Evolutionary conservation across 2,329 filamentous ascomycete species (phyloP).

Genomic region (Lachnellula suecica): DNA sequence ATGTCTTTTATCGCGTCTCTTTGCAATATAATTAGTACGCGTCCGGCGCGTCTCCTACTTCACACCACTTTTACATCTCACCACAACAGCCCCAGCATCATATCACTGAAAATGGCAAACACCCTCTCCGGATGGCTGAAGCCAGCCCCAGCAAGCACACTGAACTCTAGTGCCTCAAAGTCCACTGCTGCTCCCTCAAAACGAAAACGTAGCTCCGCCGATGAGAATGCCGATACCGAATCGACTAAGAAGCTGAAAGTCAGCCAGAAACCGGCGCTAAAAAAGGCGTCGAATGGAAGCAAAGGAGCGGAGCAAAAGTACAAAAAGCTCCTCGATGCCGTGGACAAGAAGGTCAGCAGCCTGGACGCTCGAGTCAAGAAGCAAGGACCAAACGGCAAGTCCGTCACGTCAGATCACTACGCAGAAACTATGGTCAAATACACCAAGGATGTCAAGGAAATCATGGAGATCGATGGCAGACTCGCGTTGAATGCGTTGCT

Average conservation of each 20-base stretch:
- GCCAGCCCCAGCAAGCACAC: background rate
- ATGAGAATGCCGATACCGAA: background rate
- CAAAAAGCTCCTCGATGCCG: background rate
- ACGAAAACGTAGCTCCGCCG: background rate
- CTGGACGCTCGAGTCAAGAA: slow-evolving; percentile 1
- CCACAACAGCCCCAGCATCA: background rate
- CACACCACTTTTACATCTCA: background rate
- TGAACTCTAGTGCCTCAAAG: background rate
- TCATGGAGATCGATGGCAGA: slow-evolving; percentile 2
- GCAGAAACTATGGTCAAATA: slow-evolving; percentile 5
- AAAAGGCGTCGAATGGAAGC: background rate
- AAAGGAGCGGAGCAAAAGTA: slow-evolving; percentile 2
- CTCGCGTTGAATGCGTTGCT: slow-evolving; percentile 2
- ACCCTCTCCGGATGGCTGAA: slow-evolving; percentile 1
- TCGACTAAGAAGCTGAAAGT: background rate
- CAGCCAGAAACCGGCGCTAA: background rate
- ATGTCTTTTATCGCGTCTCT: no score
- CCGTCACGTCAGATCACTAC: slow-evolving; percentile 2
- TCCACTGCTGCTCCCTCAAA: background rate
- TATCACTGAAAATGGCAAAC: background rate
- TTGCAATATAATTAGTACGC: no score
- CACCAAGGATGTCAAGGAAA: slow-evolving; percentile 1
- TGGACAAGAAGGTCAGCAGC: background rate
- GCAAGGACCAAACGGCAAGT: background rate
- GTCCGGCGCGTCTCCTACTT: background rate